These are phyloP conservation scores for Rossbeevera mucosa DNA, from an alignment of 768 basidiomycete species.

Conservation along the genomic window DNA sequence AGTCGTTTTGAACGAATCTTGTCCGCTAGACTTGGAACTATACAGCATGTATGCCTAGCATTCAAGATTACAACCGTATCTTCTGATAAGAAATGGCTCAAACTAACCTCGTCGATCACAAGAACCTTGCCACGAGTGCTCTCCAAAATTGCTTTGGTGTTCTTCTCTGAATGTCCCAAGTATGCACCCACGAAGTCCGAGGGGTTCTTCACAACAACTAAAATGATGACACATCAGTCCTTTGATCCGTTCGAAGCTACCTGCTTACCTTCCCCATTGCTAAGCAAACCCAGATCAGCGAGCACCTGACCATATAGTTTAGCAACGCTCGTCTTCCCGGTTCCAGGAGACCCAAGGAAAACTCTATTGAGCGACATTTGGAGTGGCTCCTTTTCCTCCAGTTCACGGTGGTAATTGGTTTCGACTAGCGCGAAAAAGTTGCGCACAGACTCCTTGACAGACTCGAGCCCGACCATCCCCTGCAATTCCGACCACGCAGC, in stretches of 20 bases:
- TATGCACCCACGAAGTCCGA: conserved; percentile 60
- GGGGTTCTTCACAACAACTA: conserved; percentile 65
- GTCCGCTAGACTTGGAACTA: conserved; percentile 31
- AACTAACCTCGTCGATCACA: conserved; percentile 61
- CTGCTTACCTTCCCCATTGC: conserved; percentile 60
- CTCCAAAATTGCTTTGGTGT: conserved; percentile 60
- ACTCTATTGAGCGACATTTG: conserved; percentile 57
- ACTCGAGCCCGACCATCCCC: conserved; percentile 46
- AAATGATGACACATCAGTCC: not conserved
- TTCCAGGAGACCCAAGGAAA: conserved; percentile 65
- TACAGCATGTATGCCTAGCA: conserved; percentile 47
- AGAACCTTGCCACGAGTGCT: conserved; percentile 61
- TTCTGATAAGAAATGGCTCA: conserved; percentile 8
- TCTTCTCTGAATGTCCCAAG: conserved; percentile 57
- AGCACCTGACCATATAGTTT: conserved; percentile 63
- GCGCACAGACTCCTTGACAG: conserved; percentile 53
- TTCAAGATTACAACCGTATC: not conserved
- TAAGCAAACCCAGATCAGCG: conserved; percentile 57
- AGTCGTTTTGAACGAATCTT: conserved; percentile 56
- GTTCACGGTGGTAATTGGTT: conserved; percentile 57
- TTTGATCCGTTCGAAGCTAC: not conserved
- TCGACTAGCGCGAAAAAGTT: conserved; percentile 44
- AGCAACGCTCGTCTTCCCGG: conserved; percentile 69
- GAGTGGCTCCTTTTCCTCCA: conserved; percentile 50
- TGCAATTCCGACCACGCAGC: conserved; percentile 51